Base-by-base conservation (phyloP, 2,329 filamentous ascomycete genomes). In the Penicillium sp. region DNA sequence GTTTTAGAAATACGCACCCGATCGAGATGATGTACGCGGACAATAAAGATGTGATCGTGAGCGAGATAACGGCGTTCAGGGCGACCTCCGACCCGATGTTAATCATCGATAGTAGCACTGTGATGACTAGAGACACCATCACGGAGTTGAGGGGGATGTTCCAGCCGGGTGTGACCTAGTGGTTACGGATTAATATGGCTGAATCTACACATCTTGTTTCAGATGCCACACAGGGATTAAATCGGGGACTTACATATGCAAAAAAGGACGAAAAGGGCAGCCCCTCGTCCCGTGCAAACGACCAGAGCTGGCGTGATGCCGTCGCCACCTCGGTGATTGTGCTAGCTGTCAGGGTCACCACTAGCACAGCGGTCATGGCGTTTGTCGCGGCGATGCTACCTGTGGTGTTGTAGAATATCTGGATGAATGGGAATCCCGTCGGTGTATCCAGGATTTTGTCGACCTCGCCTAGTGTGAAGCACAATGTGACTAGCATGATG, bases 401-500 rank as follows among this genome's bases (percentile, higher is more conserved):
- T 2, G 77, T 76, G 1, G 73, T 74, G 32, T 78, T 72, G 53
- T 71, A 71, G 51, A 81, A 81, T 21, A 82, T 73, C 43, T 80
- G 71, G 58, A 84, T 81, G 54, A 81, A 81, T 0, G 81, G 79
- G 42, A 77, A 79, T 1, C 72, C 73, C 0, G 77, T 78, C 0
- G 69, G 68, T 0, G 71, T 72, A 0, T 64, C 62, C 3, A 78
- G 61, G 0, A 75, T 70, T 0, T 59, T 61, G 10, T 74, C 67
- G 10, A 77, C 63, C 48, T 81, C 71, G 2, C 72, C 72, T 15
- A 81, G 67, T 24, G 74, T 78, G 55, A 81, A 82, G 8, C 78
- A 69, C 32, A 79, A 67, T 0, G 77, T 75, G 13, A 81, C 68
- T n/a, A 80, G 58, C 69, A 81, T 78, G n/a, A 74, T 69, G 39